Conservation (phyloP, 192 early-diverging fungal genomes). For the Pilobolus umbonatus region DNA sequence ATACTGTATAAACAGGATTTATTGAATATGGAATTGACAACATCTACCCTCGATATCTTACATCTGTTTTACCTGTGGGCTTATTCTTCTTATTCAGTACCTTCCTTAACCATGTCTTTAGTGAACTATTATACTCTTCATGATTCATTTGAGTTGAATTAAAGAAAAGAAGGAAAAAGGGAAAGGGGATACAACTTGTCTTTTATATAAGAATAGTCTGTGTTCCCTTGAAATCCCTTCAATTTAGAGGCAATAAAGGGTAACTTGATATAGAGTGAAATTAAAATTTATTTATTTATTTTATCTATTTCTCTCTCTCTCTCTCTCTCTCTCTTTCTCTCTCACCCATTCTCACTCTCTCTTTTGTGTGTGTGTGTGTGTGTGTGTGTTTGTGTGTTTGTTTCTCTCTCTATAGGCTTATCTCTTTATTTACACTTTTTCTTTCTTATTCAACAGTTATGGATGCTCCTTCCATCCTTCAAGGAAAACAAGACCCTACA, state of each 20-base stretch:
- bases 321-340: not conserved
- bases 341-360: too few relatives aligned
- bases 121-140: not conserved
- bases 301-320: not conserved
- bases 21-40: too few relatives aligned
- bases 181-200: not conserved
- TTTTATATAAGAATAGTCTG: not conserved
- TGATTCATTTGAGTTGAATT: not conserved
- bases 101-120: constrained; percentile 8
- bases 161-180: constrained; percentile 4
- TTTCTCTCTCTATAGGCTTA: not conserved
- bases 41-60: too few relatives aligned
- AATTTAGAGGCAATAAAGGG: too few relatives aligned
- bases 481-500: not conserved
- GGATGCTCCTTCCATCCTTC: constrained; percentile 7
- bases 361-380: too few relatives aligned
- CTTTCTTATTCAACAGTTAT: constrained; percentile 13
- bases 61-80: not conserved
- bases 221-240: not conserved
- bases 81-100: constrained; percentile 8
- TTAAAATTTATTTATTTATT: too few relatives aligned
- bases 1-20: too few relatives aligned
- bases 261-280: too few relatives aligned
- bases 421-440: not conserved
- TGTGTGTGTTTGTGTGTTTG: too few relatives aligned